These are phyloP conservation scores for Aspergillus ustus DNA, from an alignment of 2,329 filamentous ascomycete species.

Conservation along the genomic window DNA sequence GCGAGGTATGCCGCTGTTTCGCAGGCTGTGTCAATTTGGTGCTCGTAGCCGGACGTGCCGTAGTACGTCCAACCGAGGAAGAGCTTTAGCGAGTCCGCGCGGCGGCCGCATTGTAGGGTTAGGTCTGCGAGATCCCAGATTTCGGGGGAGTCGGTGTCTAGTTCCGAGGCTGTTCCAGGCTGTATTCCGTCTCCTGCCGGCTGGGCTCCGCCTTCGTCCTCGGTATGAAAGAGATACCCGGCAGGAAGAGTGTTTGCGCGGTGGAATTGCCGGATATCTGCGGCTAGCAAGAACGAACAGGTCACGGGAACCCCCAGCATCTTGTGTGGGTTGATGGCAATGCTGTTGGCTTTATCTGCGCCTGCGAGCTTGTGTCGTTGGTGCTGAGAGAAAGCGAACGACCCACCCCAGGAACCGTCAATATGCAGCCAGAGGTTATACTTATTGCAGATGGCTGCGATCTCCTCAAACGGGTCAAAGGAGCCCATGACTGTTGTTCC, in stretches of 20 bases:
- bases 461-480: slow-evolving; percentile 77
- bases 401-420: slow-evolving; percentile 89
- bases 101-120: slow-evolving; percentile 88
- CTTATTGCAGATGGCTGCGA: slow-evolving; percentile 71
- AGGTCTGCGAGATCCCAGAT: slow-evolving; percentile 90
- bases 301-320: slow-evolving; percentile 93
- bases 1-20: slow-evolving; percentile 72
- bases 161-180: slow-evolving; percentile 24
- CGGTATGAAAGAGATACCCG: slow-evolving; percentile 79
- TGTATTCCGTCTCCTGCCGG: slow-evolving; percentile 25
- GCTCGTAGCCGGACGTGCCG: slow-evolving; percentile 73
- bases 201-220: slow-evolving; percentile 46
- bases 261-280: slow-evolving; percentile 78
- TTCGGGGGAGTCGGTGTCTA: slow-evolving; percentile 53
- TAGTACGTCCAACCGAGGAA: slow-evolving; percentile 91
- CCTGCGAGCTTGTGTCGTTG: slow-evolving; percentile 71
- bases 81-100: slow-evolving; percentile 84
- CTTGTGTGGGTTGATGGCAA: slow-evolving; percentile 94
- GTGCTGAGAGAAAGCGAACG: slow-evolving; percentile 74
- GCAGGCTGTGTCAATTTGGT: slow-evolving; percentile 74
- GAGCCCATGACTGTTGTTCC: slow-evolving; percentile 92
- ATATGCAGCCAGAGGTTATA: slow-evolving; percentile 89
- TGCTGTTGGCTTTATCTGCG: slow-evolving; percentile 73
- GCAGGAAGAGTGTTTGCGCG: slow-evolving; percentile 83
- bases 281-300: slow-evolving; percentile 83